Evolutionary conservation across 345 rosid species (phyloP), one percentile per base, ranked within the genome.

Genomic region (Populus alba): DNA sequence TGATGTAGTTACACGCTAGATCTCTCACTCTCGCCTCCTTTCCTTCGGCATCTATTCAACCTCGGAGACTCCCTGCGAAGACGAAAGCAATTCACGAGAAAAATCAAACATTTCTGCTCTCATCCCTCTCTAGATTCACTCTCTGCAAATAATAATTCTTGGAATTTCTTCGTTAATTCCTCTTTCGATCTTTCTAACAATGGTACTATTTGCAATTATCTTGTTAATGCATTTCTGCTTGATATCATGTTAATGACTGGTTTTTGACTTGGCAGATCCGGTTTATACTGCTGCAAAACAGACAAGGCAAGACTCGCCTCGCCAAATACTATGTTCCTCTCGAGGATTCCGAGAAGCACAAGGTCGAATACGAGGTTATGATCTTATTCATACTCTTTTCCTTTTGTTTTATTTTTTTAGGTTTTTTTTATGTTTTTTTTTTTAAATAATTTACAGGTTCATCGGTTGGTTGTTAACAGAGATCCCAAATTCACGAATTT

Each of bases 271-370:
- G 79, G 77, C 90, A 94, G 99, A 95, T 95, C 97, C 98, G 99
- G 33, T 93, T 95, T 91, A 94, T 95, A 73, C 89, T 95, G 80
- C 83, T 95, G 81, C 99, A 95, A 87, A 95, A 95, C 88, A 89
- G 99, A 87, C 97, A 95, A 84, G 99, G 99, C 15, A 95, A 95
- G 94, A 95, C 99, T 76, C 98, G 99, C 85, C 97, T 95, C 11
- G 99, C 99, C 76, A 95, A 95, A 74, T 95, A 95, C 87, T 95
- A 95, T 75, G 96, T 95, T 47, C 99, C 99, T 74, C 97, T 95
- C 73, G 99, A 95, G 84, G 99, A 93, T 74, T 89, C 98, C 41
- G 98, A 95, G 93, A 95, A 95, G 87, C 98, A 95, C 90, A 93
- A 89, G 77, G 97, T 95, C 79, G 99, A 95, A 81, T 95, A 93